Evolutionary conservation across 768 basidiomycete species (phyloP).

Genomic region (Pleurotus eryngii): DNA sequence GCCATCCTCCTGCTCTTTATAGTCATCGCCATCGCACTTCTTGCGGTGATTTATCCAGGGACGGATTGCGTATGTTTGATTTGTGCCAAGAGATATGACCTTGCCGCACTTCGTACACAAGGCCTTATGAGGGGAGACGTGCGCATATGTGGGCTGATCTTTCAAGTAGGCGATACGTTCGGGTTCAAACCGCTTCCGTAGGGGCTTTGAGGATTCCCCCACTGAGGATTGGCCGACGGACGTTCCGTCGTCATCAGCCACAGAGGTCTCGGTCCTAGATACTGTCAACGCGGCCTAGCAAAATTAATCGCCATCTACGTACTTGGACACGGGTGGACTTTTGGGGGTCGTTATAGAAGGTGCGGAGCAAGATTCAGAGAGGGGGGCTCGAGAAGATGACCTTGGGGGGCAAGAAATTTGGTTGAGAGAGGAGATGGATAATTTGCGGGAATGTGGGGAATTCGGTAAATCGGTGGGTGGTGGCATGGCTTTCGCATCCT

Average conservation of each 20-base stretch:
- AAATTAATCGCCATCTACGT: not conserved
- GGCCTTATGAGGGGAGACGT: conserved; percentile 55
- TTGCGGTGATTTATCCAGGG: conserved; percentile 61
- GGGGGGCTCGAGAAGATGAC: conserved; percentile 14
- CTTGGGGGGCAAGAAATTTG: conserved; percentile 11
- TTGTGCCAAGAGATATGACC: conserved; percentile 54
- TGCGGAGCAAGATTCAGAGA: conserved; percentile 14
- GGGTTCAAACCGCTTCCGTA: conserved; percentile 50
- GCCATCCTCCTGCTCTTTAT: conserved; percentile 19
- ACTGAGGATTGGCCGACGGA: conserved; percentile 54
- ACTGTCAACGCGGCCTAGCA: not conserved
- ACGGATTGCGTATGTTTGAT: conserved; percentile 51
- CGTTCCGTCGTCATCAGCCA: conserved; percentile 42
- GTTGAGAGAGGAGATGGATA: conserved; percentile 29
- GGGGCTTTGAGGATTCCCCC: conserved; percentile 18
- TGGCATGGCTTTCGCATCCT: conserved; percentile 11
- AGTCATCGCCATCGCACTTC: conserved; percentile 44
- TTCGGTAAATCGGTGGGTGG: conserved; percentile 9
- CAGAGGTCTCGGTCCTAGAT: conserved; percentile 12
- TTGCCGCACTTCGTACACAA: conserved; percentile 57
- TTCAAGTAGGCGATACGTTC: conserved; percentile 65
- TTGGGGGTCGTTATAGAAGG: conserved; percentile 14
- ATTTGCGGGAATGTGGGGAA: conserved; percentile 13
- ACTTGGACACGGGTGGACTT: not conserved
- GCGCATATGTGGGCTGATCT: conserved; percentile 56